Evolutionary conservation across 2,329 filamentous ascomycete species (phyloP).

Genomic region (Claviceps fusiformis): DNA sequence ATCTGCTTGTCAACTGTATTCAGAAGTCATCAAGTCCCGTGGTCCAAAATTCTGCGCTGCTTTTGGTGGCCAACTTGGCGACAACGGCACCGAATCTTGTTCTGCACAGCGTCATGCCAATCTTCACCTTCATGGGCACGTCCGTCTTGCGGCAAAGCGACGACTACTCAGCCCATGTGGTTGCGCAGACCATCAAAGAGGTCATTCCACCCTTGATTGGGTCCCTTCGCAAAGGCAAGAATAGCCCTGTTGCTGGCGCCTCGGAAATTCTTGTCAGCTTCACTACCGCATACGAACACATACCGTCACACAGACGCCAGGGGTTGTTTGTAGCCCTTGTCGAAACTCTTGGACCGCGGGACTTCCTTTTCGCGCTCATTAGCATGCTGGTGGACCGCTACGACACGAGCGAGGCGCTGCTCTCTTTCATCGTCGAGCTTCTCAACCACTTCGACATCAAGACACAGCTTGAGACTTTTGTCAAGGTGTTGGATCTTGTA

Average conservation of each 20-base stretch:
- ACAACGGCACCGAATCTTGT: constrained; percentile 81
- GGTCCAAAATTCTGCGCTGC: constrained; percentile 80
- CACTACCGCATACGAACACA: constrained; percentile 90
- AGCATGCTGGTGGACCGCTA: constrained; percentile 88
- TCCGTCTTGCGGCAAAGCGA: constrained; percentile 86
- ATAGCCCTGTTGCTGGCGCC: constrained; percentile 64
- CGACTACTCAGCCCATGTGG: constrained; percentile 92
- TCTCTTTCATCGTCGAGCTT: constrained; percentile 63
- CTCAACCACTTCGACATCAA: constrained; percentile 59
- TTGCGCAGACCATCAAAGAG: constrained; percentile 86
- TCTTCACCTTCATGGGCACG: constrained; percentile 95
- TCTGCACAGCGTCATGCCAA: constrained; percentile 94
- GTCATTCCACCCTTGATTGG: constrained; percentile 85
- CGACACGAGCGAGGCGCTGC: constrained; percentile 57
- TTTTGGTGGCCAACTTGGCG: constrained; percentile 77
- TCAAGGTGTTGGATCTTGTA: constrained; percentile 63
- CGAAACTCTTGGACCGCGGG: constrained; percentile 69
- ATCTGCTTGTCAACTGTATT: constrained; percentile 87
- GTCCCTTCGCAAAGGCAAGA: constrained; percentile 69
- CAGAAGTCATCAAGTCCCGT: constrained; percentile 84
- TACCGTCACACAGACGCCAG: constrained; percentile 72
- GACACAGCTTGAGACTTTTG: constrained; percentile 64
- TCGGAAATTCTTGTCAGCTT: constrained; percentile 91
- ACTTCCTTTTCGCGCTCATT: constrained; percentile 78
- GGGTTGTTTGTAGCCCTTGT: constrained; percentile 75